These are phyloP conservation scores for Auricularia heimuer DNA, from an alignment of 768 basidiomycete species.

Conservation along the genomic window DNA sequence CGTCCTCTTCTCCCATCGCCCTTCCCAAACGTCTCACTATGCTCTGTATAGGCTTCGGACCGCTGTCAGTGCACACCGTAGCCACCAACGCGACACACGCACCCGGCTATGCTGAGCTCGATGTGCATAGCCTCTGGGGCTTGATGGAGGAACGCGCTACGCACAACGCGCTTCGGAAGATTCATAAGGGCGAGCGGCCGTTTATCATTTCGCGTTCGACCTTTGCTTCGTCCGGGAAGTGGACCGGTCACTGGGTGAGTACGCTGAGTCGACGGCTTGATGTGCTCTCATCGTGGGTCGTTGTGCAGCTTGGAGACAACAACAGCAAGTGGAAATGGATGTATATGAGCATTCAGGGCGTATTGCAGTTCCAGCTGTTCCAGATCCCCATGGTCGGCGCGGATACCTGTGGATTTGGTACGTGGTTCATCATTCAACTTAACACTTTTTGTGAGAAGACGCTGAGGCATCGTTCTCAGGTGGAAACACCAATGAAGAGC, in stretches of 20 bases:
- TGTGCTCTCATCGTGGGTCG: not conserved
- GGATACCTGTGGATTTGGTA: conserved; percentile 62
- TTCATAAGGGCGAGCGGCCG: conserved; percentile 52
- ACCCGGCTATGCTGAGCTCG: conserved; percentile 51
- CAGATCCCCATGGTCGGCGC: conserved; percentile 79
- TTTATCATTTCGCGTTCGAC: conserved; percentile 65
- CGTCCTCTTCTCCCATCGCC: conserved; percentile 6
- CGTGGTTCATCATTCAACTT: conserved; percentile 10
- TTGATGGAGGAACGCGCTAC: conserved; percentile 63
- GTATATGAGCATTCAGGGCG: conserved; percentile 58
- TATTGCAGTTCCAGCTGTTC: conserved; percentile 77
- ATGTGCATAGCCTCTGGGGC: conserved; percentile 64
- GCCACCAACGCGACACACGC: conserved; percentile 66
- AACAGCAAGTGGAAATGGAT: conserved; percentile 67
- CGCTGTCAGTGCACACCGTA: conserved; percentile 44
- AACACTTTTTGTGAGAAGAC: no score
- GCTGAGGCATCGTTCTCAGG: conserved; percentile 15
- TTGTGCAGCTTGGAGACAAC: conserved; percentile 60
- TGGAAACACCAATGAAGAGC: conserved; percentile 67
- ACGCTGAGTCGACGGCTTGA: not conserved
- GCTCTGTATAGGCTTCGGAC: conserved; percentile 32
- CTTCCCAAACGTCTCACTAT: not conserved
- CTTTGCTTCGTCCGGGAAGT: conserved; percentile 56
- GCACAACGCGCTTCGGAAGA: conserved; percentile 42
- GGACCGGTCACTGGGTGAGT: conserved; percentile 64